phyloP scores from a whole-genome alignment of 1,139 yeast genomes.

The Geotrichum candidum region DNA sequence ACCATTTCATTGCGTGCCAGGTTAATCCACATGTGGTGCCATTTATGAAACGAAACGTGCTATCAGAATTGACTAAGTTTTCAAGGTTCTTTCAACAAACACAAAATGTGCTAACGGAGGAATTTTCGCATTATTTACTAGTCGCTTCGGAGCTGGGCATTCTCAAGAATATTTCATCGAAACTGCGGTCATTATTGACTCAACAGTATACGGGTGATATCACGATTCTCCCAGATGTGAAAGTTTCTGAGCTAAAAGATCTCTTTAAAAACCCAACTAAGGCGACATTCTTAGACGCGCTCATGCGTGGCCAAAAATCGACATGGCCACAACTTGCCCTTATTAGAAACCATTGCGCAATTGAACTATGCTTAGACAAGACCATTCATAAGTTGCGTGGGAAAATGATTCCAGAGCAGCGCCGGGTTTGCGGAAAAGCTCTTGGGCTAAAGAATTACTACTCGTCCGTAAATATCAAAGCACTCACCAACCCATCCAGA shows the following conservation, averaged over 20 bases:
- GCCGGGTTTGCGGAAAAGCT: background rate
- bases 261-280: conserved; percentile 76
- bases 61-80: background rate
- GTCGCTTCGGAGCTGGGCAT: conserved; percentile 71
- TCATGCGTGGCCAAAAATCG: conserved; percentile 79
- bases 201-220: conserved; percentile 92
- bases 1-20: conserved; percentile 93
- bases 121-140: conserved; percentile 70
- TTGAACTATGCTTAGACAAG: conserved; percentile 79
- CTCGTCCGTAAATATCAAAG: conserved; percentile 15
- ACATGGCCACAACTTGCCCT: conserved; percentile 89
- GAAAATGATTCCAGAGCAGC: conserved; percentile 45
- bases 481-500: background rate
- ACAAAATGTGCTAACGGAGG: conserved; percentile 60
- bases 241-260: conserved; percentile 52
- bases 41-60: conserved; percentile 42
- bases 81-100: conserved; percentile 42
- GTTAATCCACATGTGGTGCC: conserved; percentile 97
- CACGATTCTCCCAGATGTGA: conserved; percentile 76
- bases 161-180: conserved; percentile 64
- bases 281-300: conserved; percentile 62
- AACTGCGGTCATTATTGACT: conserved; percentile 64
- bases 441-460: conserved; percentile 11
- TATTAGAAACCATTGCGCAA: conserved; percentile 80
- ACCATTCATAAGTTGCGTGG: conserved; percentile 67